Base-by-base conservation (phyloP, 192 early-diverging fungal genomes). In the Phycomyces nitens region DNA sequence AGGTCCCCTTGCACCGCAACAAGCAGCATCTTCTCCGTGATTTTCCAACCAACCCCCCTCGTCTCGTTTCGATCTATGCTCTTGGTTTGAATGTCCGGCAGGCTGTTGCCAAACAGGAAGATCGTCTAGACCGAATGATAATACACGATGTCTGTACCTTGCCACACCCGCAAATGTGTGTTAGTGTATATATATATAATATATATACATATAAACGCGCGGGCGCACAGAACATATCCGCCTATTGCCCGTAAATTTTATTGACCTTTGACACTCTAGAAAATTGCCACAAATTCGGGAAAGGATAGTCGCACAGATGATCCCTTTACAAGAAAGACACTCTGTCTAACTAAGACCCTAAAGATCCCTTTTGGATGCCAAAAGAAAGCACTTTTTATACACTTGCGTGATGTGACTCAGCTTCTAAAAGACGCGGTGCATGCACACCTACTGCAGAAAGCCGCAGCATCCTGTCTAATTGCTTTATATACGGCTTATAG, bases 371-470 rank as follows among this genome's bases (percentile, higher is more conserved):
- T 47, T 11, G 11, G 44, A 47, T 11, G 18, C 44, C 44, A 18
- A 18, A 47, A 47, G 44, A 7, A 34, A 34, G 7, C 29, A 14
- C 44, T 14, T 47, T 47, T 47, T 47, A 14, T 47, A 47, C 12
- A 18, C 44, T 47, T 47, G 44, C 44, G 44, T 47, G 44, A 47
- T 47, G 44, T 47, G 44, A 47, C 44, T 47, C 44, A 18, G 44
- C 44, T 47, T 47, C 44, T n/a, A 47, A 47, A 47, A 11, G 44
- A 47, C 44, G 44, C 44, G 18, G 11, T 34, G 7, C 29, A 34
- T 34, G 29, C 29, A 34, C 29, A 34, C 29, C 29, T 34, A 34
- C 29, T 34, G 29, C 29, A 34, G 29, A 34, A 34, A 7, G 29
- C 29, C 29, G 29, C 29, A 34, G 29, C 29, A 34, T 34, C 29